Conservation (phyloP, 495 filamentous ascomycete genomes). For the Hapsidospora chrysogenum region DNA sequence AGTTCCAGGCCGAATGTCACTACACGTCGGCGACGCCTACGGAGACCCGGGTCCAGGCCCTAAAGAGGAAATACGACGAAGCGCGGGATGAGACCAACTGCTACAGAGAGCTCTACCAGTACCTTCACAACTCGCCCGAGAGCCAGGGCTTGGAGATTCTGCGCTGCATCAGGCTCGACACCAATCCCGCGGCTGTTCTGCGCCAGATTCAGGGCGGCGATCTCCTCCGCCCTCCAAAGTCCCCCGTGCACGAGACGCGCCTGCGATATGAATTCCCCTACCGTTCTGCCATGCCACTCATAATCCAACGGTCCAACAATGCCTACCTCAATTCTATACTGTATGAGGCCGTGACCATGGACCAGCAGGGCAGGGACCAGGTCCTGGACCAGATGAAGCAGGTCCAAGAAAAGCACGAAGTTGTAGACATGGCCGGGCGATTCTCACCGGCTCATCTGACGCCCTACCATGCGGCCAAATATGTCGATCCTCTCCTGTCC, state of each 20-base stretch:
- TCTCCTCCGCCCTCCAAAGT: too few species aligned
- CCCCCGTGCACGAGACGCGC: background rate
- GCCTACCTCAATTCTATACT: background rate
- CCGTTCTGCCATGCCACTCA: background rate
- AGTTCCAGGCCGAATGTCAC: background rate
- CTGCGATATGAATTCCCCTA: background rate
- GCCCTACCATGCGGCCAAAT: conserved; percentile 9
- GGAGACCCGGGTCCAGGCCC: background rate
- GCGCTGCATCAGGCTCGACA: too few species aligned
- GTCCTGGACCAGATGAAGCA: too few species aligned
- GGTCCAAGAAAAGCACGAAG: too few species aligned
- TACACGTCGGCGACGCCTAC: background rate
- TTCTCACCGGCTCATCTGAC: conserved; percentile 6
- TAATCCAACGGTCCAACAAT: background rate
- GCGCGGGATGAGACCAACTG: too few species aligned
- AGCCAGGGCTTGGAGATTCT: too few species aligned
- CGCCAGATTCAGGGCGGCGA: too few species aligned
- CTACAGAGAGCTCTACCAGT: too few species aligned
- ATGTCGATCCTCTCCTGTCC: conserved; percentile 8
- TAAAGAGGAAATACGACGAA: too few species aligned
- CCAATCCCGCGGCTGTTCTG: too few species aligned
- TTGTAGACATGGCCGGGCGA: background rate
- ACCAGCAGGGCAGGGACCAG: background rate
- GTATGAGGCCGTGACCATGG: background rate
- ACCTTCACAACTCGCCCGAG: too few species aligned